A percentile compares a stretch with the other conserved stretches of the same genome.
phyloP scores from a whole-genome alignment of 805 yeast species.

The Cyberlindnera galapagoensis region DNA sequence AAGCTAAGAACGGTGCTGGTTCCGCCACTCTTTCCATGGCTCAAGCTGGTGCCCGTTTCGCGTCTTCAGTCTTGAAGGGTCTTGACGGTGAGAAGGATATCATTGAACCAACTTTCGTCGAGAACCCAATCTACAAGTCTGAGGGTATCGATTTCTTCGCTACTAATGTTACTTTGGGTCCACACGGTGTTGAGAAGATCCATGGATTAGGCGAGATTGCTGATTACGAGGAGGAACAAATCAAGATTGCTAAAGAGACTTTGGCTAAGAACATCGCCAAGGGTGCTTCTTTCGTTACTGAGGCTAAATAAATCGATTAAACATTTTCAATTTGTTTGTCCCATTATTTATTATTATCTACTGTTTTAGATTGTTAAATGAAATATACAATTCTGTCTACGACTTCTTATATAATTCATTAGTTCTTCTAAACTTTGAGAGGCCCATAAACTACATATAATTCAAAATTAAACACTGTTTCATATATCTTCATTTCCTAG shows the following conservation, averaged over 20 bases:
- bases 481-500: too few relatives aligned
- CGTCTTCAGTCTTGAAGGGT: slow-evolving; percentile 59
- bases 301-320: slow-evolving; percentile 64
- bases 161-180: slow-evolving; percentile 88
- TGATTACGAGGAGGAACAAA: slow-evolving; percentile 77
- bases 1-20: slow-evolving; percentile 92
- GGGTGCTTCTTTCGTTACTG: slow-evolving; percentile 83
- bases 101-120: slow-evolving; percentile 66
- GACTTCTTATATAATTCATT: not conserved
- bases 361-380: not conserved
- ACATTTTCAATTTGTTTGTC: not conserved
- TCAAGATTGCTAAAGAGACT: slow-evolving; percentile 65
- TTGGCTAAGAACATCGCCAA: slow-evolving; percentile 65
- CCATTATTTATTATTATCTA: not conserved
- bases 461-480: too few relatives aligned
- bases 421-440: not conserved
- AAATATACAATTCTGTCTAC: not conserved
- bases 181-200: slow-evolving; percentile 77
- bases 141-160: slow-evolving; percentile 97
- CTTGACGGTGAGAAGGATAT: slow-evolving; percentile 57
- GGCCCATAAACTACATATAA: too few relatives aligned
- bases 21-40: slow-evolving; percentile 94
- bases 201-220: slow-evolving; percentile 72
- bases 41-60: slow-evolving; percentile 78
- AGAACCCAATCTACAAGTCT: slow-evolving; percentile 70